Base-by-base conservation (phyloP, 2,329 filamentous ascomycete genomes). In the Aspergillus jensenii region DNA sequence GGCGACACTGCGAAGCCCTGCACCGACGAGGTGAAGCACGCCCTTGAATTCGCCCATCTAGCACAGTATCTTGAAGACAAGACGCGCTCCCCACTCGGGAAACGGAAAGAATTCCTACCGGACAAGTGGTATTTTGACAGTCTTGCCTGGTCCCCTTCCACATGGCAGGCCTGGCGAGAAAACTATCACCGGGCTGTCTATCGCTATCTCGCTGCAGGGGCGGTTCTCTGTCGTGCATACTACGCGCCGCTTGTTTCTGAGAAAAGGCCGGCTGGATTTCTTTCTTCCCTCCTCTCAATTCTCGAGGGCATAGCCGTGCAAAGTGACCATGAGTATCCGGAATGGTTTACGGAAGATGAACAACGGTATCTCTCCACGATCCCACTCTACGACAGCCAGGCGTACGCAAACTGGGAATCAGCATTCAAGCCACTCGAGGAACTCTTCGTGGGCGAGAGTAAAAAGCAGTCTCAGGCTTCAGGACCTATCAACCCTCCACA, bases 101-200 rank as follows among this genome's bases (percentile, higher is more conserved):
- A 46, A 8, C 4, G 6, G 15, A 33, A 23, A 9, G 17, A 15
- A 8, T 40, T 43, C 9, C 35, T 55, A 11, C 46, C 52, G 7
- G 25, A 52, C 27, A 46, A 15, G 12, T 46, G 37, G 45, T 14
- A 50, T 19, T 27, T 39, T 6, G 48, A 53, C 8, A 51, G 39
- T 17, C 25, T 33, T n/a, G 12, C 45, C 11, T 52, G 33, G 48
- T 4, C 14, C 0, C 15, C 19, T 9, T 2, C 2, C 7, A 27
- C 39, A 15, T 59, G 57, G 52, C 9, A n/a, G 7, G 2, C 40
- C 6, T 59, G 53, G 57, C 23, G 37, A 6, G 58, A 56, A 23
- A 8, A 21, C 2, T 56, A 47, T 3, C 54, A 56, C 23, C 17
- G 53, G 12, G 53, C 58, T 1, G 15, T 59, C 3, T 59, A 59